A percentile compares a stretch with the other conserved stretches of the same genome.
Evolutionary conservation across 192 early-diverging fungal species (phyloP).

Genomic region (Dimargaris verticillata): DNA sequence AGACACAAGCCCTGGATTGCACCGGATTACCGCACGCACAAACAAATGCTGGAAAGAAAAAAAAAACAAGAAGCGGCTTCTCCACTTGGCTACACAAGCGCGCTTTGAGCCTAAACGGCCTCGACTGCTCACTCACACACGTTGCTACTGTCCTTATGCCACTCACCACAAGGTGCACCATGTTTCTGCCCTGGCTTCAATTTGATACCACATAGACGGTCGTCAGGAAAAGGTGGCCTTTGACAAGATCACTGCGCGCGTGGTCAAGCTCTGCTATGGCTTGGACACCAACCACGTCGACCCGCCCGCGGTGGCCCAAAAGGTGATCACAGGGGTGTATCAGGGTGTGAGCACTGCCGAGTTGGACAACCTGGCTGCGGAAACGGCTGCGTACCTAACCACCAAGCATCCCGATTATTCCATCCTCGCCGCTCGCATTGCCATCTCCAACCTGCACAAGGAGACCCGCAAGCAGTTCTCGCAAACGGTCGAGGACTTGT

Average conservation of each 20-base stretch:
- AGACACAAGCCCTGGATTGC: not conserved
- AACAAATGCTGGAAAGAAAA: not conserved
- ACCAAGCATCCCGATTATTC: slow-evolving; percentile 94
- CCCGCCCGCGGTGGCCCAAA: slow-evolving; percentile 75
- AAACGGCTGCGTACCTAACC: slow-evolving; percentile 75
- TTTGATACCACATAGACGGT: slow-evolving; percentile 38
- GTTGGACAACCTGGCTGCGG: slow-evolving; percentile 91
- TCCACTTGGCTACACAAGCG: too few relatives aligned
- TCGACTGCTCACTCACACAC: not conserved
- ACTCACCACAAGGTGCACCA: not conserved
- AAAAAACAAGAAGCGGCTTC: too few relatives aligned
- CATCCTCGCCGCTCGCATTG: slow-evolving; percentile 86
- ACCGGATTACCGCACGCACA: not conserved
- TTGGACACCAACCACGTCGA: slow-evolving; percentile 86
- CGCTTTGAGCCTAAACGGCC: not conserved
- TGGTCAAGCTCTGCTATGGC: slow-evolving; percentile 87
- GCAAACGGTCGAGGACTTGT: slow-evolving; percentile 67
- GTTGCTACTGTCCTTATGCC: not conserved
- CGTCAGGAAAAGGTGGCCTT: slow-evolving; percentile 86
- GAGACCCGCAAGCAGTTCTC: slow-evolving; percentile 70
- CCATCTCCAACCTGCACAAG: slow-evolving; percentile 85
- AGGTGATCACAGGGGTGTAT: slow-evolving; percentile 90
- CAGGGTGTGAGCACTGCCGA: slow-evolving; percentile 93
- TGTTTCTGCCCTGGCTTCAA: not conserved
- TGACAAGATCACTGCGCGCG: slow-evolving; percentile 85